phyloP scores from a whole-genome alignment of 2,329 filamentous ascomycete species.

The Lachnellula suecica region DNA sequence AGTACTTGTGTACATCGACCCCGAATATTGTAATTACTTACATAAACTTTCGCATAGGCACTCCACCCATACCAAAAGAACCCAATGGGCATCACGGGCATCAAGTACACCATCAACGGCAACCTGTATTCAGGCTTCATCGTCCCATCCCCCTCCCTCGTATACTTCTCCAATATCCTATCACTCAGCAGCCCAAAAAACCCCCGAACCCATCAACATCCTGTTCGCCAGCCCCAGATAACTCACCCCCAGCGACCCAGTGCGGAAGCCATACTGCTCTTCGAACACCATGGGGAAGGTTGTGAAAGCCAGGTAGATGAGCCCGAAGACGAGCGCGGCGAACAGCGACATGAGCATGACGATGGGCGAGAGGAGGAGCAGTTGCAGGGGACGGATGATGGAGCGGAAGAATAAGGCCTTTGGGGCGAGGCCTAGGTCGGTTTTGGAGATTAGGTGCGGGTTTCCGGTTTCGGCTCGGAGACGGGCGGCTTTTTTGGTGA shows the following conservation, averaged over 20 bases:
- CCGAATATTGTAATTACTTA: not conserved
- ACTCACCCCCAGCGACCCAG: conserved; percentile 32
- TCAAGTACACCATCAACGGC: conserved; percentile 40
- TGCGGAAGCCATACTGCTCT: conserved; percentile 34
- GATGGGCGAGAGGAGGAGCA: conserved; percentile 34
- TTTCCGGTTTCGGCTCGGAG: conserved; percentile 44
- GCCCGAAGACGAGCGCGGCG: conserved; percentile 34
- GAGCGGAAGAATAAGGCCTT: conserved; percentile 29
- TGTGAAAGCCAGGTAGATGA: conserved; percentile 37
- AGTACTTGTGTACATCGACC: not conserved
- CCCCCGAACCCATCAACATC: no score
- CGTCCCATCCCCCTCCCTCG: conserved; percentile 35
- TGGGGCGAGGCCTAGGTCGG: conserved; percentile 28
- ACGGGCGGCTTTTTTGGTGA: conserved; percentile 41
- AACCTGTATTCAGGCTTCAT: conserved; percentile 40
- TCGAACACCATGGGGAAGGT: conserved; percentile 37
- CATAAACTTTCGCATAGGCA: conserved; percentile 32
- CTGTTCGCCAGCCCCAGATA: conserved; percentile 33
- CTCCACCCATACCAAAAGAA: conserved; percentile 48
- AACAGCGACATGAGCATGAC: conserved; percentile 33
- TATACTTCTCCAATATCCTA: conserved; percentile 43
- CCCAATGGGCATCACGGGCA: conserved; percentile 37
- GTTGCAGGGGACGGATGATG: conserved; percentile 35
- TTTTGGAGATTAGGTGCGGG: conserved; percentile 42
- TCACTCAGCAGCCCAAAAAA: conserved; percentile 24